Evolutionary conservation across 441 rosid genomes (phyloP).

Genomic region (Hura crepitans): DNA sequence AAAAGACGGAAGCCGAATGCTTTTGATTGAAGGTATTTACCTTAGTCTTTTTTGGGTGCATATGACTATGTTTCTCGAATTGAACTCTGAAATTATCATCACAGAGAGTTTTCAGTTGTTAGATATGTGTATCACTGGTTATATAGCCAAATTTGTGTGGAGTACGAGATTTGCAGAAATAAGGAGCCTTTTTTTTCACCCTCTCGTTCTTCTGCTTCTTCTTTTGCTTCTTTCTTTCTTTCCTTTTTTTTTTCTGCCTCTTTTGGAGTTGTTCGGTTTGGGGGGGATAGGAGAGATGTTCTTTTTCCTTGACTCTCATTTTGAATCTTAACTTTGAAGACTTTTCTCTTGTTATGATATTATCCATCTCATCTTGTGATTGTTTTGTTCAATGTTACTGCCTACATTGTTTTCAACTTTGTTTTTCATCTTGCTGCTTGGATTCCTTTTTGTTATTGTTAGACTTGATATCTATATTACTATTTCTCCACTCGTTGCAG

Average conservation of each 20-base stretch:
- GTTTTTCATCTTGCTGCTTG: not conserved
- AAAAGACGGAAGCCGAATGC: conserved; percentile 70
- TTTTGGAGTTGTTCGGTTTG: too few relatives aligned
- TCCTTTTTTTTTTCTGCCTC: too few relatives aligned
- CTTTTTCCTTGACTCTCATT: not conserved
- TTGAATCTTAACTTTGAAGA: not conserved
- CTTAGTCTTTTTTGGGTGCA: not conserved
- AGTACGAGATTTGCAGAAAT: not conserved
- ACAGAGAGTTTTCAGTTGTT: not conserved
- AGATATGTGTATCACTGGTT: not conserved
- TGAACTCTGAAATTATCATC: not conserved
- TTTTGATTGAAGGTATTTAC: conserved; percentile 66
- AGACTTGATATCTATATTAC: not conserved
- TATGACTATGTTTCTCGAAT: not conserved
- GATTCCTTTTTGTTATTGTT: not conserved
- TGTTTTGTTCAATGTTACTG: not conserved
- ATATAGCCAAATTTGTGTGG: not conserved
- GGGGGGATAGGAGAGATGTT: not conserved
- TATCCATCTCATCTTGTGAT: not conserved
- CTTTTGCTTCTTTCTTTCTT: too few relatives aligned
- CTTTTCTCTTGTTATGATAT: not conserved
- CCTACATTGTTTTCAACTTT: not conserved
- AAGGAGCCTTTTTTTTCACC: not conserved
- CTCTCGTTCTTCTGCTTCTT: too few relatives aligned
- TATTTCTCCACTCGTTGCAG: conserved; percentile 38